phyloP scores from a whole-genome alignment of 371 early-diverging fungal genomes.

The Mortierella sp. region DNA sequence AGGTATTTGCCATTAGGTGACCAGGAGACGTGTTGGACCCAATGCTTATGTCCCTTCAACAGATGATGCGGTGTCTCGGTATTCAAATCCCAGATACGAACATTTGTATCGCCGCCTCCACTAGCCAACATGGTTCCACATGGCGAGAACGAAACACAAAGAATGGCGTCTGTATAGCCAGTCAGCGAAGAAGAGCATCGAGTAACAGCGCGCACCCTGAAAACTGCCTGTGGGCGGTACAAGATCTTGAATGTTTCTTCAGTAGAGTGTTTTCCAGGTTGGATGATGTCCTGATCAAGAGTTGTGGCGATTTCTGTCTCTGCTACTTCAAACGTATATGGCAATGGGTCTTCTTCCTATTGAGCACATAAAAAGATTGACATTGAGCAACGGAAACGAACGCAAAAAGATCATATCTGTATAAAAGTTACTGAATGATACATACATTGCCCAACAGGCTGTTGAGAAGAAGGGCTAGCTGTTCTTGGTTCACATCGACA shows the following conservation, averaged over 20 bases:
- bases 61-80: slow-evolving; percentile 91
- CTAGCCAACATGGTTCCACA: slow-evolving; percentile 92
- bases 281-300: slow-evolving; percentile 82
- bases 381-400: too few relatives aligned
- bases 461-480: slow-evolving; percentile 90
- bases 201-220: slow-evolving; percentile 92
- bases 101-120: slow-evolving; percentile 95
- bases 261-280: slow-evolving; percentile 76
- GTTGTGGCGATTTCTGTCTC: slow-evolving; percentile 82
- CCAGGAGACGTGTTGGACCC: slow-evolving; percentile 96
- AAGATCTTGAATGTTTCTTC: slow-evolving; percentile 90
- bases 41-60: slow-evolving; percentile 88
- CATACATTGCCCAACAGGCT: slow-evolving; percentile 87
- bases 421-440: background rate
- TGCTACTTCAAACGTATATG: slow-evolving; percentile 92
- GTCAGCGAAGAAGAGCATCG: slow-evolving; percentile 89
- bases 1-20: slow-evolving; percentile 89
- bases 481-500: slow-evolving; percentile 85
- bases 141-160: slow-evolving; percentile 92
- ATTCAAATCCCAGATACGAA: slow-evolving; percentile 97
- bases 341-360: slow-evolving; percentile 83
- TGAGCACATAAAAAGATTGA: background rate
- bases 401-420: too few relatives aligned
- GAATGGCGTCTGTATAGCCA: slow-evolving; percentile 95
- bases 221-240: slow-evolving; percentile 95